Base-by-base conservation (phyloP, 345 rosid species). In the Fremontodendron californicum region DNA sequence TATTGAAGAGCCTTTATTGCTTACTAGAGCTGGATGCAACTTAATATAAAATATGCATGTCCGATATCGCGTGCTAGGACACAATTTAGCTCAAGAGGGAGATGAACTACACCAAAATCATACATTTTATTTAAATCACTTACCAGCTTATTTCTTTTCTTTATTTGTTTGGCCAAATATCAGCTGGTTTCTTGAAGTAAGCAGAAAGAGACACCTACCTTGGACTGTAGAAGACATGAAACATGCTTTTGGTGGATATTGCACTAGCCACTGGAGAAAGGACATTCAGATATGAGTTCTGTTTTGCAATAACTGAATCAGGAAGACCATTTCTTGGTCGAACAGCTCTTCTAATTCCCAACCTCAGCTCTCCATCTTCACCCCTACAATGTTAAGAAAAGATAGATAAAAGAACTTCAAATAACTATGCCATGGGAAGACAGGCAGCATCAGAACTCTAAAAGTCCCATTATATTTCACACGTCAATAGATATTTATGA, bases 341-440 rank as follows among this genome's bases (percentile, higher is more conserved):
- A 63, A 87, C 81, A 54, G 97, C 97, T 84, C 99, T 87, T 82
- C 99, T 85, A 35, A 96, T 88, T 73, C 99, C 99, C 23, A 96
- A 78, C 71, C 99, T 92, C 81, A 96, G 78, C 62, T 89, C 94
- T 75, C 97, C 99, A 81, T 91, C 96, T 45, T 91, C 94, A 2
- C 97, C 99, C 91, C 99, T 96, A 86, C 45, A 43, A 75, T 51
- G 29, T 46, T 0, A 7, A 58, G 21, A 16, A 40, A 29, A 16
- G 4, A 18, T 78, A 74, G 90, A 84, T 87, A 90, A 78, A 39
- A 10, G 18, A 45, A 42, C 15, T 46, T 57, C 43, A 77, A 64
- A n/a, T 68, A 49, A 23, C 64, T 57, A 60, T 4, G 74, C 2
- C 15, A 21, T 25, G 62, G 52, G 57, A 76, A 63, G 29, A 77